phyloP scores from a whole-genome alignment of 2,329 filamentous ascomycete species.

The Epichloe sibirici region DNA sequence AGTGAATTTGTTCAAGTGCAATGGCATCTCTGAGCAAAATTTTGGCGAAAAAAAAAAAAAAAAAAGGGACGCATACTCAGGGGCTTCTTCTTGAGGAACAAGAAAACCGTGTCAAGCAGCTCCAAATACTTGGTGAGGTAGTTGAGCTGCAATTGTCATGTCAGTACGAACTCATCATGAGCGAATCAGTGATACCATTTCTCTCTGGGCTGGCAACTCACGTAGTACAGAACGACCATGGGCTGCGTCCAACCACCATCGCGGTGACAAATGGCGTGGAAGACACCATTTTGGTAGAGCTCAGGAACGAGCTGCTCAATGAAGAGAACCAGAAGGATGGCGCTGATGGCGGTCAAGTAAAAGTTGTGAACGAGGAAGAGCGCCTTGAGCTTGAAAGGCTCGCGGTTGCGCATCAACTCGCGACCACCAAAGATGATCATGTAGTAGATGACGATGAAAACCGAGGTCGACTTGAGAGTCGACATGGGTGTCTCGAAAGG shows the following conservation, averaged over 20 bases:
- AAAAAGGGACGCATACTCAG: slow-evolving; percentile 38
- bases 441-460: slow-evolving; percentile 83
- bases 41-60: background rate
- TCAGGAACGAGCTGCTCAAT: slow-evolving; percentile 84
- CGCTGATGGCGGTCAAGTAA: slow-evolving; percentile 78
- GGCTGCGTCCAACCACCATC: slow-evolving; percentile 88
- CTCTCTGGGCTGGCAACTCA: slow-evolving; percentile 34
- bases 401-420: slow-evolving; percentile 79
- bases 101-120: slow-evolving; percentile 87
- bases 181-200: background rate
- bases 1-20: background rate
- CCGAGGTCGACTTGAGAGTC: slow-evolving; percentile 69
- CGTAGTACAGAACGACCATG: slow-evolving; percentile 91
- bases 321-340: slow-evolving; percentile 68
- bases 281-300: slow-evolving; percentile 67
- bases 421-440: slow-evolving; percentile 84
- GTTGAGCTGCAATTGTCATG: slow-evolving; percentile 58
- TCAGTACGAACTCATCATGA: background rate
- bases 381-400: slow-evolving; percentile 74
- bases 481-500: slow-evolving; percentile 79
- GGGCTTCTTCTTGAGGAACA: slow-evolving; percentile 99
- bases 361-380: slow-evolving; percentile 97
- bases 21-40: background rate
- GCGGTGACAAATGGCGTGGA: slow-evolving; percentile 71
- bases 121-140: slow-evolving; percentile 98